Base-by-base conservation (phyloP, 805 yeast species). In the Yamadazyma insecticola region DNA sequence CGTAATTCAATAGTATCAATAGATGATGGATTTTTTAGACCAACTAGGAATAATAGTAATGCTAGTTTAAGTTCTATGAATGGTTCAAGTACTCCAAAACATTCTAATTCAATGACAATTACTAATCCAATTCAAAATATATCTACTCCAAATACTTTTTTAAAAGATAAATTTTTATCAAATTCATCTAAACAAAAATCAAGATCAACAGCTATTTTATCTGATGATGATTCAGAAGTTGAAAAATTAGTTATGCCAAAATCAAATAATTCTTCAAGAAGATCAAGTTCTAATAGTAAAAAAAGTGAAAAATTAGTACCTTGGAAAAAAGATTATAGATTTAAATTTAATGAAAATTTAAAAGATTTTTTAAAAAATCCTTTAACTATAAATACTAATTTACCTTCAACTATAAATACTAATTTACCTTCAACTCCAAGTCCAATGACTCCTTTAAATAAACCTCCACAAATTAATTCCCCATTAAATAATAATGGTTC, bases 1-100 rank as follows among this genome's bases (percentile, higher is more conserved):
- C 47, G 69, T 24, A 64, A 64, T 39, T 58, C 65, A 16, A 63
- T 64, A 11, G 62, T 59, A 4, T 57, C 65, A 8, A 47, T 57
- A 2, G 71, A 64, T 32, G 71, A 64, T 32, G 40, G 36, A 22
- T 36, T 47, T 27, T 28, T 44, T 13, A 43, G 54, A 18, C 51
- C 37, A 7, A 41, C 62, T 2, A 40, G 70, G 29, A 62, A 60
- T 36, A 57, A 58, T 39, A 58, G 66, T 36, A 41, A 44, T 28
- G 43, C 55, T 13, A 50, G 55, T 32, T 33, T 49, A 16, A 41
- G 16, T 11, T 44, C 43, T 16, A 23, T 37, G 29, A 19, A 30
- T 15, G 37, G 30, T 13, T 17, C 26, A 10, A 22, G 33, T 9
- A 23, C 25, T 12, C 25, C 22, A 1, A 24, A 32, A 24, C 13